These are phyloP conservation scores for Carpinus fangiana DNA, from an alignment of 306 rosid genomes.

Conservation along the genomic window DNA sequence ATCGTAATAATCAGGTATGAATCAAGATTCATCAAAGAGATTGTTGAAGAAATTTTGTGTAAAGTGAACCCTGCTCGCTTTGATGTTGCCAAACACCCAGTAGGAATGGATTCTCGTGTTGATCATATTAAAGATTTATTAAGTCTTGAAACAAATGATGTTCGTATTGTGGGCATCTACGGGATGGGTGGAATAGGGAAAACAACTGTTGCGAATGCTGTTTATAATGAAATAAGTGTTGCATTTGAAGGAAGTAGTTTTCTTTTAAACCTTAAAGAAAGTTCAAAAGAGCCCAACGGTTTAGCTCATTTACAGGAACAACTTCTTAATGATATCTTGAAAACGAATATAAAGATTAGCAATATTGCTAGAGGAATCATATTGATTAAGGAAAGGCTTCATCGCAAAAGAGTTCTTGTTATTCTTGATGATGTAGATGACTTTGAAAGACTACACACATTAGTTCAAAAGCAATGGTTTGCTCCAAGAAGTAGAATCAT, in stretches of 20 bases:
- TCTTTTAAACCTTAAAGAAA: too few species aligned
- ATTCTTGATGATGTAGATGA: constrained; percentile 28
- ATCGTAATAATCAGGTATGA: constrained; percentile 9
- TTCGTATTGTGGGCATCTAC: too few species aligned
- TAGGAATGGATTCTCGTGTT: constrained; percentile 8
- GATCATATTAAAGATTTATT: not conserved
- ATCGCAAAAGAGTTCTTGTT: constrained; percentile 4
- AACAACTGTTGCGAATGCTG: too few species aligned
- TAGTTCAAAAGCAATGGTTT: not conserved
- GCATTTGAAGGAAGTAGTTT: too few species aligned
- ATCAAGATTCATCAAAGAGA: constrained; percentile 3
- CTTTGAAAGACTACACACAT: not conserved
- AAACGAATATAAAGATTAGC: not conserved
- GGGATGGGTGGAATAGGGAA: too few species aligned
- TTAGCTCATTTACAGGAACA: constrained; percentile 15
- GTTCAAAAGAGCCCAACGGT: not conserved
- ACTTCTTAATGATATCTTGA: constrained; percentile 23
- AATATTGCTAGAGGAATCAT: not conserved
- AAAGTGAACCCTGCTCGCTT: constrained; percentile 2
- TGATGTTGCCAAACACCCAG: constrained; percentile 13
- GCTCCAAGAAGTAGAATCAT: constrained; percentile 30
- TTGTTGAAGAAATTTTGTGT: constrained; percentile 3
- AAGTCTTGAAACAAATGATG: not conserved
- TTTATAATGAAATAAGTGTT: too few species aligned
- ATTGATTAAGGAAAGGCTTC: not conserved